phyloP scores from a whole-genome alignment of 2,329 filamentous ascomycete species.

The Fusarium nelsonii region DNA sequence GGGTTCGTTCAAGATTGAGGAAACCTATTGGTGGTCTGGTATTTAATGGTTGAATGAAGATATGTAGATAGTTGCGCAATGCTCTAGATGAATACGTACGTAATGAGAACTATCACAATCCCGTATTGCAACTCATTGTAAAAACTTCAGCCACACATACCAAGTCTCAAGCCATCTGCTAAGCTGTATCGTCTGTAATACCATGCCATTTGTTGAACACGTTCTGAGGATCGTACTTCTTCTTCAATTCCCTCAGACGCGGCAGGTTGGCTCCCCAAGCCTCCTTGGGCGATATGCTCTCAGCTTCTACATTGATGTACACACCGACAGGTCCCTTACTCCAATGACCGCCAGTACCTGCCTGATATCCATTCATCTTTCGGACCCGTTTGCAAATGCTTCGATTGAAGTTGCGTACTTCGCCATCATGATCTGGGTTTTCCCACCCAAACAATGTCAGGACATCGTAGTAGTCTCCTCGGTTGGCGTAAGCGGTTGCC shows the following conservation, averaged over 20 bases:
- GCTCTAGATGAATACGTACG: not conserved
- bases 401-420: slow-evolving; percentile 56
- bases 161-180: not conserved
- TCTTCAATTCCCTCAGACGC: slow-evolving; percentile 51
- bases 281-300: slow-evolving; percentile 42
- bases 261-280: slow-evolving; percentile 51
- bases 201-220: slow-evolving; percentile 52
- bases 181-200: slow-evolving; percentile 16
- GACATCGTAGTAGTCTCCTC: slow-evolving; percentile 59
- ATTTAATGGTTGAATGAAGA: slow-evolving; percentile 49
- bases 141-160: too few species aligned
- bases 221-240: slow-evolving; percentile 52
- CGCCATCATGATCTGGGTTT: slow-evolving; percentile 52
- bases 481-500: slow-evolving; percentile 60
- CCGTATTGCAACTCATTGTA: not conserved
- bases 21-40: slow-evolving; percentile 77
- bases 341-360: slow-evolving; percentile 23
- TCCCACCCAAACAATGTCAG: slow-evolving; percentile 58
- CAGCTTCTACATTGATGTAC: slow-evolving; percentile 50
- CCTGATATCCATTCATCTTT: slow-evolving; percentile 43
- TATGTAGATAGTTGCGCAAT: not conserved
- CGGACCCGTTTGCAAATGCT: slow-evolving; percentile 48
- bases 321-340: slow-evolving; percentile 44
- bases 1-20: slow-evolving; percentile 66
- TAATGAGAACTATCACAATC: not conserved